Evolutionary conservation across 495 filamentous ascomycete genomes (phyloP).

Genomic region (Podospora sp.): DNA sequence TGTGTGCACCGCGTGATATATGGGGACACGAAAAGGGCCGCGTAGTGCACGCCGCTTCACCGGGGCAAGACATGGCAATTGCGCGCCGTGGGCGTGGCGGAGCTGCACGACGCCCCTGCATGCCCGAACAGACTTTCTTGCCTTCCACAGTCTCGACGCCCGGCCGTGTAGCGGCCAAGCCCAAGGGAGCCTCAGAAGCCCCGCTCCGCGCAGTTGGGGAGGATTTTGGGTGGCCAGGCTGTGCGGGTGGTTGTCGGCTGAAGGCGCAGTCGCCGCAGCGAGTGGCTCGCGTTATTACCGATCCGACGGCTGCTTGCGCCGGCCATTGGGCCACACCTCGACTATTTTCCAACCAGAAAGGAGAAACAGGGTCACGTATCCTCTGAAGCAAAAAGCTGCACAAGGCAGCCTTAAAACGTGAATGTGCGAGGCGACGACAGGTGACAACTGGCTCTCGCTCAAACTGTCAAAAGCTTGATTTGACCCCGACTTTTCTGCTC

Average conservation of each 20-base stretch:
- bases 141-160: background rate
- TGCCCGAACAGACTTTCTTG: background rate
- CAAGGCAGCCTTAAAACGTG: background rate
- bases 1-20: constrained; percentile 15
- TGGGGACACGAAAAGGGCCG: background rate
- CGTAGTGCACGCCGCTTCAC: background rate
- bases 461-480: constrained; percentile 13
- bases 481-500: too few relatives aligned
- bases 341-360: background rate
- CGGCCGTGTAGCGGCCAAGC: constrained; percentile 1
- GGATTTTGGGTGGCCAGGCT: constrained; percentile 11
- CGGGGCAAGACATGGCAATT: constrained; percentile 1
- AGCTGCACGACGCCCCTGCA: constrained; percentile 6
- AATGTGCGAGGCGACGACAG: background rate
- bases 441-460: background rate
- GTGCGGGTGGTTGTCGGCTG: background rate
- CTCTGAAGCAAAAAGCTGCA: background rate
- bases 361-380: background rate
- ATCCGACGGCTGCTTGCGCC: background rate
- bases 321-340: background rate
- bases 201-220: background rate
- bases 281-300: constrained; percentile 13
- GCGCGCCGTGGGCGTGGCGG: constrained; percentile 1
- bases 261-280: constrained; percentile 15
- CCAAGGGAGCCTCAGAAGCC: constrained; percentile 1